These are phyloP conservation scores for Psilocybe cyanescens DNA, from an alignment of 768 basidiomycete species.

Conservation along the genomic window DNA sequence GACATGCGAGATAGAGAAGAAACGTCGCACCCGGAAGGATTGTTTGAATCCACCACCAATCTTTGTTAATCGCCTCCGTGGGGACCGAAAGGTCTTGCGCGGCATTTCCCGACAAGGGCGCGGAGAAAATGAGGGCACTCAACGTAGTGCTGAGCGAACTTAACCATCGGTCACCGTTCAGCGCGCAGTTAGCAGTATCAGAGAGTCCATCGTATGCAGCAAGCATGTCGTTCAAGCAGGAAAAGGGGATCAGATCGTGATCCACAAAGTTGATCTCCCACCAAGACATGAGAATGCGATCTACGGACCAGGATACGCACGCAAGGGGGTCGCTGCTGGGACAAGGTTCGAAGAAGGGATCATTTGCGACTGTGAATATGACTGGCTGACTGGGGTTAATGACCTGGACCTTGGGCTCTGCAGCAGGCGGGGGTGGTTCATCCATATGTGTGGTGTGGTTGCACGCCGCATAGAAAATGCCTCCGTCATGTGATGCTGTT, in stretches of 20 bases:
- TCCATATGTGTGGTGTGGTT: neutral
- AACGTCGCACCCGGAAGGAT: constrained; percentile 18
- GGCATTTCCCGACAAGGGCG: constrained; percentile 2
- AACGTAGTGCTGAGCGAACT: constrained; percentile 18
- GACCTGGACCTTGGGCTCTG: neutral
- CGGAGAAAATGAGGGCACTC: constrained; percentile 23
- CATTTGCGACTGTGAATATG: neutral
- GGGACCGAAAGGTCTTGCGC: constrained; percentile 14
- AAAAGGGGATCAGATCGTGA: neutral
- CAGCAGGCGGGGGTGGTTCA: neutral
- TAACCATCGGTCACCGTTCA: constrained; percentile 18
- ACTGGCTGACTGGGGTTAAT: neutral
- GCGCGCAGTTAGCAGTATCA: constrained; percentile 3
- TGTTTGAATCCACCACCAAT: constrained; percentile 22
- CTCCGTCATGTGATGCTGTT: neutral
- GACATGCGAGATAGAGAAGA: constrained; percentile 12
- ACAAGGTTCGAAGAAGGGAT: neutral
- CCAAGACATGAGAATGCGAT: neutral
- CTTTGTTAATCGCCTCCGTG: constrained; percentile 11
- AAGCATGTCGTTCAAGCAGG: neutral
- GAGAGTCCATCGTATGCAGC: neutral
- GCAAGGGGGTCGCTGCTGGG: neutral
- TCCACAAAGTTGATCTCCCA: neutral
- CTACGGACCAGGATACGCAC: neutral
- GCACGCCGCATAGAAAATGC: neutral